These are phyloP conservation scores for Aspergillus mulundensis DNA, from an alignment of 495 filamentous ascomycete genomes.

Conservation along the genomic window DNA sequence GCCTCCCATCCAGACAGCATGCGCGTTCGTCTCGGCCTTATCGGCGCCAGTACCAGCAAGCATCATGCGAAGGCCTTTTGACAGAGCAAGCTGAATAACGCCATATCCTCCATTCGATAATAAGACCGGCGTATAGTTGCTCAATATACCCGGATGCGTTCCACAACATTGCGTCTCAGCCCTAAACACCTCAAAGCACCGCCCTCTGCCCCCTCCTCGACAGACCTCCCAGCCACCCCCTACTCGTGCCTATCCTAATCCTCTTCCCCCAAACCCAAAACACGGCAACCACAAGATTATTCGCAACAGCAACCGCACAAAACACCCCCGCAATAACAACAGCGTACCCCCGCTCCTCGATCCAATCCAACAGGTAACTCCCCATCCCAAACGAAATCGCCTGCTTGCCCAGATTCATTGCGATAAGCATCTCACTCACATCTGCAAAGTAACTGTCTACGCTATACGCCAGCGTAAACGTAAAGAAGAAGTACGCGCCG, in stretches of 20 bases:
- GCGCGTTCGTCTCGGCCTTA: too few species aligned
- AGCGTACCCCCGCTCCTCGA: constrained; percentile 51
- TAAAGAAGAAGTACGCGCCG: constrained; percentile 54
- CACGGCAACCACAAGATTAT: constrained; percentile 51
- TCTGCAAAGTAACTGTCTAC: constrained; percentile 48
- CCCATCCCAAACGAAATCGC: constrained; percentile 61
- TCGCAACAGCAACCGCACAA: constrained; percentile 48
- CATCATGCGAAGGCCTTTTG: too few species aligned
- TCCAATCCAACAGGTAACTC: constrained; percentile 55
- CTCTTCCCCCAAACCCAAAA: constrained; percentile 58
- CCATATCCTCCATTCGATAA: too few species aligned
- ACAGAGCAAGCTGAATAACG: too few species aligned
- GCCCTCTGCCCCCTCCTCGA: neutral
- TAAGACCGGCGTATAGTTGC: too few species aligned
- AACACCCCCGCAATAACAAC: constrained; percentile 58
- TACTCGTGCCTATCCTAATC: constrained; percentile 46
- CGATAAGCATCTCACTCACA: constrained; percentile 61
- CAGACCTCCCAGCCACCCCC: constrained; percentile 50
- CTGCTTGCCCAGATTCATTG: constrained; percentile 66
- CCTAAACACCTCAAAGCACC: neutral
- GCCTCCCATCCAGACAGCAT: too few species aligned
- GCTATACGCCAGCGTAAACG: constrained; percentile 56
- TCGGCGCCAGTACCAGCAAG: too few species aligned
- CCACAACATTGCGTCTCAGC: too few species aligned
- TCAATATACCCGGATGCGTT: too few species aligned